A percentile compares a stretch with the other conserved stretches of the same genome.
These are phyloP conservation scores for Zea luxurians DNA, from an alignment of 176 grass and related monocot species.

Conservation along the genomic window DNA sequence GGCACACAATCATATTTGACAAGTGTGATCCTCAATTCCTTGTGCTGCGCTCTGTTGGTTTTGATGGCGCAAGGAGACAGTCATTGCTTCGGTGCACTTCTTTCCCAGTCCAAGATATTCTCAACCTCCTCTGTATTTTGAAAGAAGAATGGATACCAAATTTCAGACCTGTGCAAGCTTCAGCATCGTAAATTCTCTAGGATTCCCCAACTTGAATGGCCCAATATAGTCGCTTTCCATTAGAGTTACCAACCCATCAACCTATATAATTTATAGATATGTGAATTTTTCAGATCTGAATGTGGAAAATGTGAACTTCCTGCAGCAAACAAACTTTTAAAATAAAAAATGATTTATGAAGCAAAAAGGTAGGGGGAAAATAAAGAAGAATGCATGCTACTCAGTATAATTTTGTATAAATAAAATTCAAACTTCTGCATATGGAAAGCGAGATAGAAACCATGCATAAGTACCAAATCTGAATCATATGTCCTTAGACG, in stretches of 20 bases:
- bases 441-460: not conserved
- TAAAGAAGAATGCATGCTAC: not conserved
- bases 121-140: too few relatives aligned
- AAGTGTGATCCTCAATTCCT: too few relatives aligned
- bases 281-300: constrained; percentile 4
- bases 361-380: not conserved
- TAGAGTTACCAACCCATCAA: constrained; percentile 77
- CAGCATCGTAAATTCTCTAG: constrained; percentile 93
- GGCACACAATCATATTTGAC: too few relatives aligned
- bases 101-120: too few relatives aligned
- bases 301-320: not conserved
- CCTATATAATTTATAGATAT: constrained; percentile 49
- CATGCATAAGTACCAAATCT: constrained; percentile 70
- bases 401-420: not conserved
- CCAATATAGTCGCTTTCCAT: constrained; percentile 86
- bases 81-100: too few relatives aligned
- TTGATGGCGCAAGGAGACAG: too few relatives aligned
- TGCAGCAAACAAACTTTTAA: not conserved
- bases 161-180: constrained; percentile 82
- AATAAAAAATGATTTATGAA: not conserved
- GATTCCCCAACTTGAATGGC: constrained; percentile 98
- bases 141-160: not conserved
- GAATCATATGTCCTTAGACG: too few relatives aligned
- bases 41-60: too few relatives aligned
- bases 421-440: constrained; percentile 1